A percentile compares a stretch with the other conserved stretches of the same genome.
These are phyloP conservation scores for Penicillium occitanis DNA, from an alignment of 2,329 filamentous ascomycete species.

Conservation along the genomic window DNA sequence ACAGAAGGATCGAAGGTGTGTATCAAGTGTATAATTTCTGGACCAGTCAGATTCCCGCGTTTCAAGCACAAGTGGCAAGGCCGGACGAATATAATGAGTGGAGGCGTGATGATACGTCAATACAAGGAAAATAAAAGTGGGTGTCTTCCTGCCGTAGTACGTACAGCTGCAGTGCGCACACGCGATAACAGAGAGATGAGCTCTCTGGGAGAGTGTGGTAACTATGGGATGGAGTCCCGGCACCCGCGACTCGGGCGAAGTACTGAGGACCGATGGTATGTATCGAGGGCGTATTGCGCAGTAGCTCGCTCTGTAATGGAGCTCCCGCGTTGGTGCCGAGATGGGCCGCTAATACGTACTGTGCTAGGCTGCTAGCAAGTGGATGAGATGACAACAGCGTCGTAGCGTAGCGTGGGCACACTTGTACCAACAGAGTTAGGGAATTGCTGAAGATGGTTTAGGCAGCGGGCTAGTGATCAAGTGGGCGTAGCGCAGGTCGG, in stretches of 20 bases:
- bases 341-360: constrained; percentile 2
- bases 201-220: not conserved
- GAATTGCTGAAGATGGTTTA: constrained; percentile 27
- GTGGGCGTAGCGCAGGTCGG: constrained; percentile 38
- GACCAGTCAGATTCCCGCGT: constrained; percentile 6
- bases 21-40: constrained; percentile 1
- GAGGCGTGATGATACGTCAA: constrained; percentile 10
- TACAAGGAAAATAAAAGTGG: constrained; percentile 12
- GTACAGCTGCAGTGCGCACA: constrained; percentile 6
- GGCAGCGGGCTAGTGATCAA: constrained; percentile 32
- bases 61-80: constrained; percentile 17
- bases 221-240: not conserved
- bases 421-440: constrained; percentile 14
- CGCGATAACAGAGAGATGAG: constrained; percentile 12
- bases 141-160: constrained; percentile 5
- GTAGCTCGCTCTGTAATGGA: not conserved
- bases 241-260: constrained; percentile 10
- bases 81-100: constrained; percentile 6
- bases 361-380: not conserved
- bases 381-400: constrained; percentile 23
- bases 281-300: constrained; percentile 5
- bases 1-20: constrained; percentile 12
- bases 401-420: constrained; percentile 16
- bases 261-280: not conserved
- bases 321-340: constrained; percentile 9